phyloP scores from a whole-genome alignment of 768 basidiomycete species.

The Rhizopogon roseolus region DNA sequence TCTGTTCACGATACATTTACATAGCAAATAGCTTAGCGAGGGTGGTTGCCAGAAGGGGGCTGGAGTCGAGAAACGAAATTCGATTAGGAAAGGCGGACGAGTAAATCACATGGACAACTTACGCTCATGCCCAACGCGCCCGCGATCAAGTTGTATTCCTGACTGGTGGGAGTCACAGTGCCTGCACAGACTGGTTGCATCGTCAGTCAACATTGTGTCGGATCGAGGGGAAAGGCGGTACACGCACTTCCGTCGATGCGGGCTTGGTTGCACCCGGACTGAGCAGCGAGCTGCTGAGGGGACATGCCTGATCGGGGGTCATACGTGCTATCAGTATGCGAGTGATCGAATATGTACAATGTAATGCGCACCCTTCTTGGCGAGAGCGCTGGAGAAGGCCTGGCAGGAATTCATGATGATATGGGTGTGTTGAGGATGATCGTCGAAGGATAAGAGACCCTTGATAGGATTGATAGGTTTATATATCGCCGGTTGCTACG shows the following conservation, averaged over 20 bases:
- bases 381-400: neutral
- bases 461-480: neutral
- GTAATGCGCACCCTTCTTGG: neutral
- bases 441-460: neutral
- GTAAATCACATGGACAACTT: conserved; percentile 9
- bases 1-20: neutral
- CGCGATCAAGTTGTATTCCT: conserved; percentile 49
- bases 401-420: neutral
- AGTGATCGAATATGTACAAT: neutral
- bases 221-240: neutral
- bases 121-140: conserved; percentile 24
- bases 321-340: neutral
- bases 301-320: neutral
- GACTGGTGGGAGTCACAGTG: conserved; percentile 32
- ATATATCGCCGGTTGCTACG: neutral
- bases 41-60: neutral
- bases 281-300: neutral
- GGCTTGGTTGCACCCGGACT: neutral
- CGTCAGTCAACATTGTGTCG: neutral
- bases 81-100: neutral
- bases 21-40: neutral
- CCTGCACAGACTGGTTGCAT: conserved; percentile 44
- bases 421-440: neutral
- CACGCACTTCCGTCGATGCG: neutral
- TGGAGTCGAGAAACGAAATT: neutral